These are phyloP conservation scores for Pseudopyricularia cyperi DNA, from an alignment of 2,329 filamentous ascomycete species.

Conservation along the genomic window DNA sequence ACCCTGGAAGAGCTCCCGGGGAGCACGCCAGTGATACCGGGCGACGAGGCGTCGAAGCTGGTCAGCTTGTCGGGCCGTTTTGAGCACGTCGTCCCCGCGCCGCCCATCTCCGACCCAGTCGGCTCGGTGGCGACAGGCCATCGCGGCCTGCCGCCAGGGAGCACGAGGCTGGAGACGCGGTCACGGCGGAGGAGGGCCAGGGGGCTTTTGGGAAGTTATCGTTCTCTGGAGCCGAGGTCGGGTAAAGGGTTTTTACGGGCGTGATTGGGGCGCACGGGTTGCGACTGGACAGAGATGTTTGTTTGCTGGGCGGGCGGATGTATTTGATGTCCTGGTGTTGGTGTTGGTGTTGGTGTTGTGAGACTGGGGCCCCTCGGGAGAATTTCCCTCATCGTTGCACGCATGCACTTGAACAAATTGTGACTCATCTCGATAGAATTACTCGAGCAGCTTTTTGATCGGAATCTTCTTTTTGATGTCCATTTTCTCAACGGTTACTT, in stretches of 20 bases:
- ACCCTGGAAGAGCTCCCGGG: slow-evolving; percentile 42
- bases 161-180: slow-evolving; percentile 26
- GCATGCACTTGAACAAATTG: too few species aligned
- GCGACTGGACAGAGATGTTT: background rate
- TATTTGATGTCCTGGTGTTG: too few species aligned
- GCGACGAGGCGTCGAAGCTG: slow-evolving; percentile 41
- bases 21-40: slow-evolving; percentile 45
- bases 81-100: slow-evolving; percentile 34
- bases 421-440: too few species aligned
- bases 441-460: too few species aligned
- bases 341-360: too few species aligned
- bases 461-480: too few species aligned
- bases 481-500: too few species aligned
- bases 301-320: background rate
- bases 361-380: too few species aligned
- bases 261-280: slow-evolving; percentile 9
- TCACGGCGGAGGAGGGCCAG: slow-evolving; percentile 20
- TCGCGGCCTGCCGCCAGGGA: slow-evolving; percentile 9
- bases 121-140: slow-evolving; percentile 1
- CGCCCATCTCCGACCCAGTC: slow-evolving; percentile 23
- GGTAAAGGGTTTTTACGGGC: slow-evolving; percentile 40
- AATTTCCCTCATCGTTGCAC: too few species aligned
- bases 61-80: slow-evolving; percentile 49
- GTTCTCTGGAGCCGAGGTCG: slow-evolving; percentile 39
- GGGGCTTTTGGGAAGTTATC: slow-evolving; percentile 24